Base-by-base conservation (phyloP, 768 basidiomycete genomes). In the Goffeauzyma gilvescens region DNA sequence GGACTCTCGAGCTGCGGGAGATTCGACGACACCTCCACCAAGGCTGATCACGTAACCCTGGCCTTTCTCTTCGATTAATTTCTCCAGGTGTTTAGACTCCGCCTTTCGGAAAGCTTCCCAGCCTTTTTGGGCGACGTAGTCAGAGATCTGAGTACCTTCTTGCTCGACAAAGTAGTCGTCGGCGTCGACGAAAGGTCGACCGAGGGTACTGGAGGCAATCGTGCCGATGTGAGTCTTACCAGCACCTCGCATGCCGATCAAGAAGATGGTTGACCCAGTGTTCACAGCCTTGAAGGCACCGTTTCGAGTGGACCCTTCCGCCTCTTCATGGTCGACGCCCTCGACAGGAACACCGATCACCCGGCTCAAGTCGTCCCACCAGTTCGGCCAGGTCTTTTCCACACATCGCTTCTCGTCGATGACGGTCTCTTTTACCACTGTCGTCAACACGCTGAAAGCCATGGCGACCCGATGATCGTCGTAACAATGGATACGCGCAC, bases 341-440 rank as follows among this genome's bases (percentile, higher is more conserved):
- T 79, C 75, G 23, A 86, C 79, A 36, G 75, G 69, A 46, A 96
- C 71, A 9, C 90, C 90, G 41, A 96, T 86, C 86, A 93, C 93
- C 68, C 84, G 87, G 59, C 83, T 75, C 20, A 98, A 70, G 63
- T 96, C 93, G 58, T 96, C 93, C 89, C 90, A 98, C 85, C 89
- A 98, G 59, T 87, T 89, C 0, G 93, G 93, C 90, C 90, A 98
- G 0, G 90, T 98, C 73, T 98, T 98, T 66, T 90, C 90, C 24
- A 98, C 93, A 57, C 93, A 95, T 41, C 89, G 71, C 65, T 90
- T 90, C 68, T 96, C 90, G 57, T 95, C 87, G 22, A 96, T 70
- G 50, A 84, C 67, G 2, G 82, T 81, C n/a, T 72, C 74, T 25
- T 71, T 65, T 30, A 85, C 65, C 3, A 84, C 72, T 4, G 78